Percentiles rank a stretch among this genome's conserved stretches.
These are phyloP conservation scores for Chlorencoelia australis DNA, from an alignment of 2,329 filamentous ascomycete genomes.

Conservation along the genomic window DNA sequence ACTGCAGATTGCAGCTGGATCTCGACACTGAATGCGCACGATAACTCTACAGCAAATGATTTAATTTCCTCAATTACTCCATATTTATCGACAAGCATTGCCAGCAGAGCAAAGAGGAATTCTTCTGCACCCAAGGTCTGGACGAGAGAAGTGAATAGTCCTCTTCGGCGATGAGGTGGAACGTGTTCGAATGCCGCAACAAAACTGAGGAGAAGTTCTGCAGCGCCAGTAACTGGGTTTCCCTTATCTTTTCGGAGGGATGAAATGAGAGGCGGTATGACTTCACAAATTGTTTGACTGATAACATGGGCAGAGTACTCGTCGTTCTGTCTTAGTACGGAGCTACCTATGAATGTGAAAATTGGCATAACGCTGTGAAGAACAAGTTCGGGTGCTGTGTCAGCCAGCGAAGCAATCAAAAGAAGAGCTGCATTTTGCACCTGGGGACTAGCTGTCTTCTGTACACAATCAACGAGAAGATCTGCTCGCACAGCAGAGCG, in stretches of 20 bases:
- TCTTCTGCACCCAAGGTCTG: constrained; percentile 78
- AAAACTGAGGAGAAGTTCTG: constrained; percentile 89
- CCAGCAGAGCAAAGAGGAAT: constrained; percentile 77
- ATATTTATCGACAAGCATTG: constrained; percentile 87
- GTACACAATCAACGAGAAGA: constrained; percentile 85
- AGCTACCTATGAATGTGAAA: constrained; percentile 95
- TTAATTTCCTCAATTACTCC: constrained; percentile 63
- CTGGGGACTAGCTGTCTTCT: constrained; percentile 81
- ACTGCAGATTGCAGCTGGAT: constrained; percentile 70
- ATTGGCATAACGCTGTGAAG: constrained; percentile 98
- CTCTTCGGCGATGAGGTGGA: constrained; percentile 71
- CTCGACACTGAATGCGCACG: constrained; percentile 61
- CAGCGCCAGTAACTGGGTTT: constrained; percentile 67
- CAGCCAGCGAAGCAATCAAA: constrained; percentile 76
- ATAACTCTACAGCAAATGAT: constrained; percentile 65
- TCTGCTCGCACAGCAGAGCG: constrained; percentile 76
- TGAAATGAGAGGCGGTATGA: constrained; percentile 82
- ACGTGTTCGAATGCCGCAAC: constrained; percentile 95
- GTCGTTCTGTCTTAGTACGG: constrained; percentile 82
- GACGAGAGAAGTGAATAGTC: constrained; percentile 75
- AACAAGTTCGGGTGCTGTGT: constrained; percentile 80
- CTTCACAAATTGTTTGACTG: constrained; percentile 86
- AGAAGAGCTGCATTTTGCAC: constrained; percentile 89
- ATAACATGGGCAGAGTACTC: constrained; percentile 96
- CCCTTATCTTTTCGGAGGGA: constrained; percentile 76